phyloP scores from a whole-genome alignment of 495 filamentous ascomycete species.

The Penicillium waksmanii region DNA sequence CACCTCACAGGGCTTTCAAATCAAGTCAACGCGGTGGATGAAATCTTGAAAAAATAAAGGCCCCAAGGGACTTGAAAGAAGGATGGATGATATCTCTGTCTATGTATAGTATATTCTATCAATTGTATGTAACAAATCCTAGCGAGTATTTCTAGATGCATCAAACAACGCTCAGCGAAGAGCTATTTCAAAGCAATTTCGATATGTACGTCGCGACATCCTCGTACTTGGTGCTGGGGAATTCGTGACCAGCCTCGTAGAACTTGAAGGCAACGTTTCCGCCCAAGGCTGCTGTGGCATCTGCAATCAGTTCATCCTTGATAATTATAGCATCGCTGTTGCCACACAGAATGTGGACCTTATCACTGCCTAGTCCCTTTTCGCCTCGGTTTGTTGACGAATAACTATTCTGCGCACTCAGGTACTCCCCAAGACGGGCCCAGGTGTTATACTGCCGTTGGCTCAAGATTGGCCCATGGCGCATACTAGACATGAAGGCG shows the following conservation, averaged over 20 bases:
- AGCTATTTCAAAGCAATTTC: conserved; percentile 36
- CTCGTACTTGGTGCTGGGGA: conserved; percentile 57
- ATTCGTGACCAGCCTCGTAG: conserved; percentile 60
- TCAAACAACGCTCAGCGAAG: background rate
- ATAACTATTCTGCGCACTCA: conserved; percentile 47
- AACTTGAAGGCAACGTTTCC: conserved; percentile 52
- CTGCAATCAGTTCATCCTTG: conserved; percentile 58
- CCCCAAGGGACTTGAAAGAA: background rate
- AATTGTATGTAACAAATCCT: conserved; percentile 8
- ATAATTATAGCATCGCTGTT: conserved; percentile 56
- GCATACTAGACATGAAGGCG: conserved; percentile 61
- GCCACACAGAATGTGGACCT: conserved; percentile 60
- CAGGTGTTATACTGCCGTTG: conserved; percentile 57
- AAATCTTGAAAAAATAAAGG: conserved; percentile 31
- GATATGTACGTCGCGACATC: conserved; percentile 53
- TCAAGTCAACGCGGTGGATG: conserved; percentile 40
- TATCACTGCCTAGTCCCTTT: conserved; percentile 45
- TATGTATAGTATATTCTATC: conserved; percentile 32
- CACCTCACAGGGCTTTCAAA: conserved; percentile 39
- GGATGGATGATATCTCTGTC: conserved; percentile 25
- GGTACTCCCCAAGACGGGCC: conserved; percentile 54
- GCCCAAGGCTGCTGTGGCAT: conserved; percentile 53
- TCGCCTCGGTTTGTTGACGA: conserved; percentile 20
- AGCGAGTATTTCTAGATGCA: conserved; percentile 12
- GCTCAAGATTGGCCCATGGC: conserved; percentile 56